phyloP scores from a whole-genome alignment of 108 stramenopile species.

The Conticribra weissflogii region DNA sequence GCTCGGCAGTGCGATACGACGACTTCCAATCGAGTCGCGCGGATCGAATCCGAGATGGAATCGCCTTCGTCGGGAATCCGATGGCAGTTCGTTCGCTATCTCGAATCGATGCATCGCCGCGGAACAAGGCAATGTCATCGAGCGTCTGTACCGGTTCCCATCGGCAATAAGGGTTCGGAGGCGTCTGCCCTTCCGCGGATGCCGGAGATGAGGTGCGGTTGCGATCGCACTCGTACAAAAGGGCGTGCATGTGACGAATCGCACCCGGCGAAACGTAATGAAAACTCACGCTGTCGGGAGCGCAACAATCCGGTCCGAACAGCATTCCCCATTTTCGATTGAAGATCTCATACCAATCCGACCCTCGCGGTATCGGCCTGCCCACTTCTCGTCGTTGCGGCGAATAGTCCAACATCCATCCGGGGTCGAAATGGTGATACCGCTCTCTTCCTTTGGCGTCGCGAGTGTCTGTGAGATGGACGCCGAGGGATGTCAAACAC shows the following conservation, averaged over 20 bases:
- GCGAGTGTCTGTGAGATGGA: constrained; percentile 65
- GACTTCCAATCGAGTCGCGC: no score
- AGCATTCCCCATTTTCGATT: constrained; percentile 74
- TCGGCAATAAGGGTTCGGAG: no score
- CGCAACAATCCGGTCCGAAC: constrained; percentile 78
- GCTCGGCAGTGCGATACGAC: no score
- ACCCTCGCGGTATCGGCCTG: constrained; percentile 7
- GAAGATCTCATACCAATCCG: constrained; percentile 75
- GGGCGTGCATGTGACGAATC: constrained; percentile 70
- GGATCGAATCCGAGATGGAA: no score
- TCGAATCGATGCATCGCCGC: no score
- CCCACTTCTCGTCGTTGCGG: constrained; percentile 12
- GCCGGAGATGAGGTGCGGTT: no score
- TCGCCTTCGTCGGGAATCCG: no score
- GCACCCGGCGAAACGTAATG: constrained; percentile 87
- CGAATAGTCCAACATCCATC: constrained; percentile 54
- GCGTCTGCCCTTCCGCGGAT: no score
- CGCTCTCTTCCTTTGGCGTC: constrained; percentile 71
- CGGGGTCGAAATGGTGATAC: constrained; percentile 81
- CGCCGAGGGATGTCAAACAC: constrained; percentile 46
- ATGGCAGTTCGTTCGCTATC: no score
- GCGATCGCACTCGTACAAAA: constrained; percentile 60
- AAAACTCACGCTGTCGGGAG: constrained; percentile 87
- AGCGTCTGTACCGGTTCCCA: no score
- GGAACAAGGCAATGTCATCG: no score